Percentiles rank a stretch among this genome's conserved stretches.
Evolutionary conservation across 2,329 filamentous ascomycete genomes (phyloP).

Genomic region (Talaromyces sp.): DNA sequence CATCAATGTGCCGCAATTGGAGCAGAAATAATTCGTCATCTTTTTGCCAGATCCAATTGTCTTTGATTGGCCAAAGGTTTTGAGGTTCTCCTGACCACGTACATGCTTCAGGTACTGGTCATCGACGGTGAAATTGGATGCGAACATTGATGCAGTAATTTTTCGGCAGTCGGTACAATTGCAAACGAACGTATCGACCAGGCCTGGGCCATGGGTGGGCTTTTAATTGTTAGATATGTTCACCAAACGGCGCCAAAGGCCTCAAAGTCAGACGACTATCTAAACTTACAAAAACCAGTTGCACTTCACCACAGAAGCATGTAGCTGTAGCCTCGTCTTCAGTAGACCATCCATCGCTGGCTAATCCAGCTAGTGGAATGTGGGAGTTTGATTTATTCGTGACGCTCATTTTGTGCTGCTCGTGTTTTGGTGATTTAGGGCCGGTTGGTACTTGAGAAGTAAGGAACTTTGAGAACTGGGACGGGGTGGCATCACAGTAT

Average conservation of each 20-base stretch:
- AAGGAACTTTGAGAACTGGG: neutral
- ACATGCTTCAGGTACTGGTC: conserved; percentile 48
- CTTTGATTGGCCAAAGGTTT: conserved; percentile 42
- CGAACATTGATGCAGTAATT: conserved; percentile 61
- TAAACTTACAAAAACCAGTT: conserved; percentile 9
- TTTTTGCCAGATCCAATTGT: conserved; percentile 47
- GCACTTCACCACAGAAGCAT: conserved; percentile 16
- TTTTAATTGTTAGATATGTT: neutral
- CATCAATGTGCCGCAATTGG: conserved; percentile 58
- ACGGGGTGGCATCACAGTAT: neutral
- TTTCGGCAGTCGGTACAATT: conserved; percentile 62
- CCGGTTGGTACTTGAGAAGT: neutral
- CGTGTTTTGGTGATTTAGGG: neutral
- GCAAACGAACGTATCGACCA: conserved; percentile 55
- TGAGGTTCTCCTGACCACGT: conserved; percentile 53
- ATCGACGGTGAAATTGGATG: conserved; percentile 54
- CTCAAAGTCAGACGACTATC: neutral
- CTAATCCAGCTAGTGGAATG: neutral
- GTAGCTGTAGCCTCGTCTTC: conserved; percentile 11
- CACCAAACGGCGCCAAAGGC: neutral
- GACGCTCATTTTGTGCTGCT: neutral
- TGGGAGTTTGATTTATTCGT: neutral
- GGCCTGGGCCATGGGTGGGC: conserved; percentile 7
- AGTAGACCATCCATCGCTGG: neutral
- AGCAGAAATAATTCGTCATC: conserved; percentile 64